Base-by-base conservation (phyloP, 306 rosid genomes). In the Rubus idaeus region DNA sequence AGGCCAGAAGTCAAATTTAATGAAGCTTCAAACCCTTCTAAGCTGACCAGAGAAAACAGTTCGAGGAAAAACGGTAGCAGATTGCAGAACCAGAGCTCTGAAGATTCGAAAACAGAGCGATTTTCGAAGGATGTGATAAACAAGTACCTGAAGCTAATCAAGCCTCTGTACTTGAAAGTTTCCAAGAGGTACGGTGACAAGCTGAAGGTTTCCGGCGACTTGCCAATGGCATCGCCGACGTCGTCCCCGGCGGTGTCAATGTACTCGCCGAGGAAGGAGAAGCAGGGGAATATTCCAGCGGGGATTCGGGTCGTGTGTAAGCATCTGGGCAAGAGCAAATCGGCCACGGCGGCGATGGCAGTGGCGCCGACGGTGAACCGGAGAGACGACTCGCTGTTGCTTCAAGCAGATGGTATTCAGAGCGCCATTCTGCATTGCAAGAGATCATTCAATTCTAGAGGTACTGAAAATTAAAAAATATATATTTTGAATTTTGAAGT, bases 361-460 rank as follows among this genome's bases (percentile, higher is more conserved):
- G 76, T 60, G 5, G 60, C 82, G 70, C 75, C 84, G 42, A 85
- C 89, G 67, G 85, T 82, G 63, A 88, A 78, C 18, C 84, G 85
- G 79, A 87, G 90, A 75, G 90, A 92, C 64, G 98, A 95, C 65
- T 88, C 98, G 53, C 79, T 92, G 67, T 68, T 77, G 79, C 86
- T 77, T 71, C 98, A 95, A 16, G 73, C 89, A 55, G 97, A 92
- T 84, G 98, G 97, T 37, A 95, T 95, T 8, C 96, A 95, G 76
- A 83, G 98, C 60, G 98, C 98, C 73, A 95, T 95, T 70, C 83
- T 95, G 21, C 97, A 95, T 75, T 95, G 98, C 93, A 95, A 95
- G 79, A 87, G 85, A 47, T 95, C 98, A 4, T 87, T 85, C 57
- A 89, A 87, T 58, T 83, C 91, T 1, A 86, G 92, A 90, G 98